phyloP scores from a whole-genome alignment of 495 filamentous ascomycete genomes.

The Lasiosphaeria ovina region DNA sequence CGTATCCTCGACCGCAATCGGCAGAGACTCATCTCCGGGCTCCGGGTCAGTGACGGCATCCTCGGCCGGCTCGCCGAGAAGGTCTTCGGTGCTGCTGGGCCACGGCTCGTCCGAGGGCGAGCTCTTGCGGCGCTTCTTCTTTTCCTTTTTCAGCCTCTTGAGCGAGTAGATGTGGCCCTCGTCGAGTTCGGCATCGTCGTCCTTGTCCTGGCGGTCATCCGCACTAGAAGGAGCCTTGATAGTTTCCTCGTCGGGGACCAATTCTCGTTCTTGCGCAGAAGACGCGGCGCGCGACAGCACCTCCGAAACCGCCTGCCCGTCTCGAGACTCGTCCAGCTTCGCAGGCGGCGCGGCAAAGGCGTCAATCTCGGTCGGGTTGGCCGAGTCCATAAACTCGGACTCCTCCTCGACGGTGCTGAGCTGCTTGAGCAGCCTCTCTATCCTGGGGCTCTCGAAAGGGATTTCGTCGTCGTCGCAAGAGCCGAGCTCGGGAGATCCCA shows the following conservation, averaged over 20 bases:
- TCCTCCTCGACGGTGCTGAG: constrained; percentile 31
- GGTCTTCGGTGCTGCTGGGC: constrained; percentile 20
- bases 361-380: background rate
- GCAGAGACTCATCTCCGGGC: background rate
- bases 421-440: constrained; percentile 23
- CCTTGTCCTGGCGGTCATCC: background rate
- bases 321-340: background rate
- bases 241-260: background rate
- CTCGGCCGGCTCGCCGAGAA: constrained; percentile 1
- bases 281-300: background rate
- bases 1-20: background rate
- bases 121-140: constrained; percentile 25
- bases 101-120: constrained; percentile 18
- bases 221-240: background rate
- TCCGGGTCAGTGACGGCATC: constrained; percentile 8
- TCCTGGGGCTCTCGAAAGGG: constrained; percentile 18
- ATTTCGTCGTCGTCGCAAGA: constrained; percentile 7
- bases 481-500: constrained; percentile 17
- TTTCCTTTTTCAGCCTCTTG: constrained; percentile 31
- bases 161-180: constrained; percentile 19
- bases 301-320: background rate
- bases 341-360: background rate
- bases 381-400: background rate
- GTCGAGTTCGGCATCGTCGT: constrained; percentile 6
- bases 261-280: background rate